Evolutionary conservation across 2,329 filamentous ascomycete species (phyloP), one percentile per base, ranked within the genome.

Genomic region (Exophiala dermatitidis): DNA sequence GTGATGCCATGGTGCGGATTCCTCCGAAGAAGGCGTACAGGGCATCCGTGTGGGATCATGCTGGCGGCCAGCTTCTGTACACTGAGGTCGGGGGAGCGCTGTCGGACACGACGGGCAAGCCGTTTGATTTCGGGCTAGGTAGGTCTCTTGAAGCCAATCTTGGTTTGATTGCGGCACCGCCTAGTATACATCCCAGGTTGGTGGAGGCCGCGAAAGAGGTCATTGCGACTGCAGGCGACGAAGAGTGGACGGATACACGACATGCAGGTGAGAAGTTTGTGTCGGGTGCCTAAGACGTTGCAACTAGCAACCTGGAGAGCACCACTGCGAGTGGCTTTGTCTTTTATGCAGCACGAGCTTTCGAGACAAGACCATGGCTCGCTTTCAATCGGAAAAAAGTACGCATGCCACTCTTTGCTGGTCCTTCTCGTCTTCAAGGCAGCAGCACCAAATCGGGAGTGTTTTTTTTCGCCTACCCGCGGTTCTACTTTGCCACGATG

Each of bases 11-110:
- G 62, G 61, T 80, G 10, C 73, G 77, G 41, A 72, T 78, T 29
- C 74, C 75, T 5, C 68, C 67, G 49, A 69, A 70, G 2, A 70
- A 76, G 50, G 69, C 69, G 2, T 70, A 77, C 56, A 74, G 70
- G 32, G 75, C 74, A 0, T 72, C 72, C 52, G 67, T 78, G n/a
- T 80, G 77, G 77, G 78, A 80, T 63, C 77, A 80, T 64, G 75
- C 75, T 1, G 77, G 77, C 3, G 77, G 77, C 0, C 73, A 77
- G 60, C 62, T 80, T 29, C 69, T 80, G 41, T 74, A 71, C 50
- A 64, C 73, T 51, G 77, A 80, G 61, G 69, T 78, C 4, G 75
- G 74, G 5, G 66, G 69, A 46, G 71, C 80, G 28, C 10, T 45
- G 42, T 75, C 70, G 2, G 78, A 81, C 63, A 64, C 79, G 42